phyloP scores from a whole-genome alignment of 2,329 filamentous ascomycete species.

The Coleophoma cylindrospora region DNA sequence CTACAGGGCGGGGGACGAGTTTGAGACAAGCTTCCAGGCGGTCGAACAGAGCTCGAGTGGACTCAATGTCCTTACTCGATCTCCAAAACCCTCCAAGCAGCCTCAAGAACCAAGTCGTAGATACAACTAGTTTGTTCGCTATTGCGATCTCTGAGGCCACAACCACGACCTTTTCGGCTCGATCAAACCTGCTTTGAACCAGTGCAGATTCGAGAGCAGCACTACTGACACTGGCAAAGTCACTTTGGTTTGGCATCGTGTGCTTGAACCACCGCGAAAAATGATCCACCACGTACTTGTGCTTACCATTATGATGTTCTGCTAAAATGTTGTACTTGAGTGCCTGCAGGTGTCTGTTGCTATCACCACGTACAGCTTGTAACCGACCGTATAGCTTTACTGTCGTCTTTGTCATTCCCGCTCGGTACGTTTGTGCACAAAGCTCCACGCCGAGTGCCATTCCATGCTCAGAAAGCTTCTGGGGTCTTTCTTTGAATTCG shows the following conservation, averaged over 20 bases:
- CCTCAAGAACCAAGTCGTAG: slow-evolving; percentile 19
- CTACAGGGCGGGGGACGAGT: slow-evolving; percentile 13
- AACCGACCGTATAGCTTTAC: slow-evolving; percentile 16
- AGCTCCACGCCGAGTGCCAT: slow-evolving; percentile 13
- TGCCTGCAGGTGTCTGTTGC: slow-evolving; percentile 1
- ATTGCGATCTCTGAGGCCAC: slow-evolving; percentile 14
- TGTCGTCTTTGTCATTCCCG: slow-evolving; percentile 14
- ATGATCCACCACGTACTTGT: slow-evolving; percentile 9
- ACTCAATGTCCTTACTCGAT: slow-evolving; percentile 14
- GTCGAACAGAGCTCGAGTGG: slow-evolving; percentile 17
- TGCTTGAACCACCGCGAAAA: slow-evolving; percentile 15
- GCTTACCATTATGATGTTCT: slow-evolving; percentile 10
- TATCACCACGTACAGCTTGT: not conserved
- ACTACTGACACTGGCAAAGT: slow-evolving; percentile 12
- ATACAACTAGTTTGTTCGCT: slow-evolving; percentile 6
- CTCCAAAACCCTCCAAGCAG: slow-evolving; percentile 23
- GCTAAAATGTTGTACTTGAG: slow-evolving; percentile 18
- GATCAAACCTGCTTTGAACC: slow-evolving; percentile 6
- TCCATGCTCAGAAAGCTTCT: slow-evolving; percentile 6
- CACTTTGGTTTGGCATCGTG: slow-evolving; percentile 9
- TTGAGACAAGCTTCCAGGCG: slow-evolving; percentile 12
- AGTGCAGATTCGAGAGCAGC: slow-evolving; percentile 17
- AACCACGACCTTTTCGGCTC: slow-evolving; percentile 18
- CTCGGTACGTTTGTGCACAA: slow-evolving; percentile 13
- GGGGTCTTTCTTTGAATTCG: slow-evolving; percentile 14